Conservation (phyloP, 768 basidiomycete species). For the Paxillus rubicundulus region DNA sequence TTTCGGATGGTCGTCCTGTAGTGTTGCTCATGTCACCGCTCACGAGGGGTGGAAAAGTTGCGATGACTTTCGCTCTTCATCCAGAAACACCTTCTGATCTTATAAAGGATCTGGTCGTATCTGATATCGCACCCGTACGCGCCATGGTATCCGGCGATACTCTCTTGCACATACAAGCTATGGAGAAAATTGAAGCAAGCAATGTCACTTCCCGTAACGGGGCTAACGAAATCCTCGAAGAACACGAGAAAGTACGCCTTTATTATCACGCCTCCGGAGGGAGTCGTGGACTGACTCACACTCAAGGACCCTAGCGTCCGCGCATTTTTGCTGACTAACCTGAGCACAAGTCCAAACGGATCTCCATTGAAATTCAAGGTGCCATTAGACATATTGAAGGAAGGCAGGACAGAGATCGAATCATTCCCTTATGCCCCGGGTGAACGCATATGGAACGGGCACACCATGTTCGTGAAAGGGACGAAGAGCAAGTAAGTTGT, state of each 20-base stretch:
- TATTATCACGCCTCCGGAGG: too few relatives aligned
- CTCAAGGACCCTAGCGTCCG: conserved; percentile 69
- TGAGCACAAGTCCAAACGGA: conserved; percentile 36
- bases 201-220: conserved; percentile 60
- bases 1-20: background rate
- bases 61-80: conserved; percentile 64
- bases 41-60: conserved; percentile 80
- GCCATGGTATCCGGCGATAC: conserved; percentile 63
- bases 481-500: conserved; percentile 62
- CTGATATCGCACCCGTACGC: conserved; percentile 77
- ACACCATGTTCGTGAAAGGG: conserved; percentile 76
- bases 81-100: conserved; percentile 40
- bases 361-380: conserved; percentile 62
- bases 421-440: conserved; percentile 71
- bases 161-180: conserved; percentile 59
- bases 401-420: conserved; percentile 66
- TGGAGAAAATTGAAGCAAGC: conserved; percentile 68
- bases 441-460: conserved; percentile 53
- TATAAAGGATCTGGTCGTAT: conserved; percentile 63
- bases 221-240: conserved; percentile 62
- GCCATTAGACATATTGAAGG: conserved; percentile 63
- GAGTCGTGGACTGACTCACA: conserved; percentile 4
- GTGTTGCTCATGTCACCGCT: conserved; percentile 1
- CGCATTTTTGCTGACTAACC: conserved; percentile 85
- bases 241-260: conserved; percentile 58